Percentiles rank a stretch among this genome's conserved stretches.
Evolutionary conservation across 2,329 filamentous ascomycete species (phyloP).

Genomic region (Fusarium globosum): DNA sequence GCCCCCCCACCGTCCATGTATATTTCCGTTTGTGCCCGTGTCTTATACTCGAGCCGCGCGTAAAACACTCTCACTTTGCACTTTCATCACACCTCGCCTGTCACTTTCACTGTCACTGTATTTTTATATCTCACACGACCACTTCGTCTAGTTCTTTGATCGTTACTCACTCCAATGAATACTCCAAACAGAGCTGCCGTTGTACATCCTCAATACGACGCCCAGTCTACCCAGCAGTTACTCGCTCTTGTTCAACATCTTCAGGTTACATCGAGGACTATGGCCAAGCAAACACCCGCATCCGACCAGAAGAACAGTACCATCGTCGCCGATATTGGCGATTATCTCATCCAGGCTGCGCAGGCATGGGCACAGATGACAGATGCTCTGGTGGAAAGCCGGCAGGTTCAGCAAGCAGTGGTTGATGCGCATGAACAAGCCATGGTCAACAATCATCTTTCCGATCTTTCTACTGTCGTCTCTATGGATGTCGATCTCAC

Average conservation of each 20-base stretch:
- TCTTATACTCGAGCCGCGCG: not conserved
- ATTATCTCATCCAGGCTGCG: constrained; percentile 49
- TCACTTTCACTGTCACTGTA: not conserved
- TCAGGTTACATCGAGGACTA: constrained; percentile 12
- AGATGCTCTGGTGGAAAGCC: constrained; percentile 47
- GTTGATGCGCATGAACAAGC: constrained; percentile 46
- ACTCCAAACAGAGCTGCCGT: constrained; percentile 13
- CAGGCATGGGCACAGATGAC: constrained; percentile 49
- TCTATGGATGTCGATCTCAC: constrained; percentile 46
- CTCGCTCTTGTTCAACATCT: constrained; percentile 26
- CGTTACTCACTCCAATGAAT: constrained; percentile 8
- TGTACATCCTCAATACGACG: constrained; percentile 18
- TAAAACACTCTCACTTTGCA: not conserved
- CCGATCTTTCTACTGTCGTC: constrained; percentile 47
- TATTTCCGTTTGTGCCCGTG: not conserved
- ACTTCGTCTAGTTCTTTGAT: not conserved
- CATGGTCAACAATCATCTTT: constrained; percentile 38
- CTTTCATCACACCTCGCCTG: not conserved
- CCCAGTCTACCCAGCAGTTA: constrained; percentile 22
- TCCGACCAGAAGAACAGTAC: constrained; percentile 35
- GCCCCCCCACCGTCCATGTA: not conserved
- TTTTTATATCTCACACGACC: not conserved
- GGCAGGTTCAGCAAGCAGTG: constrained; percentile 46
- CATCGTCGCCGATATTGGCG: constrained; percentile 50
- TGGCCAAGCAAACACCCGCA: constrained; percentile 22